Evolutionary conservation across 2,329 filamentous ascomycete genomes (phyloP), one percentile per base, ranked within the genome.

Genomic region (Metarhizium anisopliae): DNA sequence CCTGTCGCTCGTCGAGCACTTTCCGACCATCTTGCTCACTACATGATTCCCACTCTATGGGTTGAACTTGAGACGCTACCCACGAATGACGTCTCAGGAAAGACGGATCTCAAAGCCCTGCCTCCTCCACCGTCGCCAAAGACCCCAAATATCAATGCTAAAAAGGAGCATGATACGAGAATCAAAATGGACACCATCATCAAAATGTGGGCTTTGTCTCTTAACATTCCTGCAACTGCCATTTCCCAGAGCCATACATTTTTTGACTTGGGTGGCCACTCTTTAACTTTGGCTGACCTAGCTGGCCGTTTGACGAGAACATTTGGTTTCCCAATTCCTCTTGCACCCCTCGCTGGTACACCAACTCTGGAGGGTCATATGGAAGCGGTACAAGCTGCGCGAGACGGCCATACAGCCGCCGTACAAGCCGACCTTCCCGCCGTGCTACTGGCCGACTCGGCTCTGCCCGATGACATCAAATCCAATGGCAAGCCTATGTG

Each of bases 31-130:
- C 77, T 93, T 35, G 89, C 89, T 1, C 87, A 89, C 59, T 93
- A 93, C 70, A 92, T 93, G 89, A 86, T 93, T 54, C 89, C 89
- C 0, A 78, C 86, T 1, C 69, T 91, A 3, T 93, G 89, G 89
- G 84, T 92, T 42, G 81, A 87, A 63, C 70, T 92, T 36, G 80
- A 86, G 2, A 78, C 80, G 58, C 71, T 93, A 5, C 89, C 89
- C 0, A 91, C 87, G 0, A 85, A 90, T 62, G 84, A 82, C 52
- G 89, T 93, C 1, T 92, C 88, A 14, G 89, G 89, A 20, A 93
- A 93, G 71, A 83, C 85, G 20, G 86, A 93, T 62, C 75, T 88
- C 55, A 89, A 89, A 67, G 76, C 79, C 13, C 76, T 93, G 14
- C 89, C 89, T 32, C 73, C 82, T 0, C 87, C 87, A 0, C 80